phyloP scores from a whole-genome alignment of 345 rosid species.

The Aquilaria sinensis region DNA sequence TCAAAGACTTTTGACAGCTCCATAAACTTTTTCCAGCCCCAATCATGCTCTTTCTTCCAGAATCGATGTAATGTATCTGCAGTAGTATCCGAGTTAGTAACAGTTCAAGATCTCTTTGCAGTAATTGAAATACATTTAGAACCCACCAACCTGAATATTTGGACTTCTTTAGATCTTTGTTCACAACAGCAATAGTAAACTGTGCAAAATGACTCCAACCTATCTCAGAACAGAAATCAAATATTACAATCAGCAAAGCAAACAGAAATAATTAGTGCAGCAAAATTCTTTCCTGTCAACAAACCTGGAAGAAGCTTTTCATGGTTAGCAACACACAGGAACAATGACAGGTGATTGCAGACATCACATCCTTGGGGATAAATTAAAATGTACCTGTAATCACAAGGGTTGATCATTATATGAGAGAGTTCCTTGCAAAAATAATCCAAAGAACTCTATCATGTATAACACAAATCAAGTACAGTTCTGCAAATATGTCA shows the following conservation, averaged over 20 bases:
- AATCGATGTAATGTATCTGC: constrained; percentile 90
- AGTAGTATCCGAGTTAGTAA: constrained; percentile 20
- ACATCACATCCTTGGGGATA: constrained; percentile 94
- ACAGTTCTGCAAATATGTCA: too few relatives aligned
- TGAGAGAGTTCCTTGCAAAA: too few relatives aligned
- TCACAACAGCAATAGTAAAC: constrained; percentile 87
- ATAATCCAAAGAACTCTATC: too few relatives aligned
- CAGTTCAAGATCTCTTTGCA: constrained; percentile 6
- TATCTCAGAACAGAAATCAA: constrained; percentile 22
- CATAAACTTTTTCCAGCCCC: constrained; percentile 99
- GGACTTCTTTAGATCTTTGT: constrained; percentile 87
- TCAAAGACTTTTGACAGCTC: constrained; percentile 76
- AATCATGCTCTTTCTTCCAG: constrained; percentile 89
- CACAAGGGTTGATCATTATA: background rate
- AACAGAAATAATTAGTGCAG: background rate
- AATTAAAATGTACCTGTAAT: constrained; percentile 76
- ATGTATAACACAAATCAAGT: too few relatives aligned
- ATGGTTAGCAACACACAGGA: constrained; percentile 86
- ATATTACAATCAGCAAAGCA: constrained; percentile 6
- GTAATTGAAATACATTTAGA: constrained; percentile 10
- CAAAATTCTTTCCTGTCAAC: constrained; percentile 6
- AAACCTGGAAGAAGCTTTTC: constrained; percentile 97
- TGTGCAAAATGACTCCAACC: constrained; percentile 99
- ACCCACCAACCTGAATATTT: constrained; percentile 69
- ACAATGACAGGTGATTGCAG: constrained; percentile 84